phyloP scores from a whole-genome alignment of 2,329 filamentous ascomycete genomes.

The Phaeosphaeriaceae sp. region DNA sequence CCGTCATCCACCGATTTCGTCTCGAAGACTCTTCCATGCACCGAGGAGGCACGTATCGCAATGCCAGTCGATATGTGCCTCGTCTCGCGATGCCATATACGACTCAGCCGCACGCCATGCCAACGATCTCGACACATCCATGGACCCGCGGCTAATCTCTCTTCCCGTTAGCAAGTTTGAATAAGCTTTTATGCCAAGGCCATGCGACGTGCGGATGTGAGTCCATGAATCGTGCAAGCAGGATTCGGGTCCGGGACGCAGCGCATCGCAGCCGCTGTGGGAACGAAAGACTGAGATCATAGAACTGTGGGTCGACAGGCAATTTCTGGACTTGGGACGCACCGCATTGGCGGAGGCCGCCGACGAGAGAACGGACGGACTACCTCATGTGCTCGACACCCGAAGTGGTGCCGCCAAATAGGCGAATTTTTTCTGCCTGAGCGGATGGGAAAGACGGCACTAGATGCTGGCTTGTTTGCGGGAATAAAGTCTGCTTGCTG shows the following conservation, averaged over 20 bases:
- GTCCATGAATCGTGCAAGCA: constrained; percentile 14
- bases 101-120: constrained; percentile 11
- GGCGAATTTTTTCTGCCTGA: background rate
- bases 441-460: background rate
- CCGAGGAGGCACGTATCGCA: constrained; percentile 3
- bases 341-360: background rate
- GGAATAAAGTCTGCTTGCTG: background rate
- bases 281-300: background rate
- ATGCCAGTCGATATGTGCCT: constrained; percentile 1
- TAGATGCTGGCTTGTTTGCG: background rate
- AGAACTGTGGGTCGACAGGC: background rate
- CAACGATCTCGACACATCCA: constrained; percentile 19
- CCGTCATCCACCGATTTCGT: constrained; percentile 11
- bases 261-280: constrained; percentile 4
- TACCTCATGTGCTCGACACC: background rate
- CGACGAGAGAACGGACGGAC: background rate
- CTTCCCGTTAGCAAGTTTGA: constrained; percentile 3
- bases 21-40: constrained; percentile 2
- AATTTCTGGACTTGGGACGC: background rate
- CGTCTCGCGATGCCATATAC: constrained; percentile 13
- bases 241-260: background rate
- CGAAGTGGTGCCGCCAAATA: background rate
- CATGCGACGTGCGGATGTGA: constrained; percentile 6
- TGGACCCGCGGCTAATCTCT: constrained; percentile 17
- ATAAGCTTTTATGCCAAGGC: constrained; percentile 22